Evolutionary conservation across 2,329 filamentous ascomycete genomes (phyloP).

Genomic region (Elsinoe australis): DNA sequence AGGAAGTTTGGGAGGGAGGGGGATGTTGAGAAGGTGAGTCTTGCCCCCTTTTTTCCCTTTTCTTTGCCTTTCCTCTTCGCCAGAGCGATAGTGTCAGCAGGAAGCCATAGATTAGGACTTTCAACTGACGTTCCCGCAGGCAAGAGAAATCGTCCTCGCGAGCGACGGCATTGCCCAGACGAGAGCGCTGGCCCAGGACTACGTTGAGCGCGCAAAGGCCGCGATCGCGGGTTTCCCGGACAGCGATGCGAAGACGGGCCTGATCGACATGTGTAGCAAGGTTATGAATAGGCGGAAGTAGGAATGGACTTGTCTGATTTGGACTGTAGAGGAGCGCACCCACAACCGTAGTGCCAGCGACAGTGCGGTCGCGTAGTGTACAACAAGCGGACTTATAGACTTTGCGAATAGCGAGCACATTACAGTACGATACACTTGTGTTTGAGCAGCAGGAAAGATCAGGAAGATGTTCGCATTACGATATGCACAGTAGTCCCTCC

Average conservation of each 20-base stretch:
- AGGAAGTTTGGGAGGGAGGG: constrained; percentile 80
- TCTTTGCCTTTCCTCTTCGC: background rate
- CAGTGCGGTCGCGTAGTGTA: too few species aligned
- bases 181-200: constrained; percentile 79
- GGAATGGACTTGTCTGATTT: background rate
- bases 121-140: too few species aligned
- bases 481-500: too few species aligned
- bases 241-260: constrained; percentile 86
- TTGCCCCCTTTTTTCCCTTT: background rate
- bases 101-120: too few species aligned
- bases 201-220: constrained; percentile 75
- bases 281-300: constrained; percentile 82
- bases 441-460: too few species aligned
- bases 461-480: too few species aligned
- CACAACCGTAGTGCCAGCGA: too few species aligned
- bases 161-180: constrained; percentile 91
- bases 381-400: too few species aligned
- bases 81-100: background rate
- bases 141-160: constrained; percentile 71
- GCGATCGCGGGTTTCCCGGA: constrained; percentile 81
- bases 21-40: constrained; percentile 73
- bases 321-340: too few species aligned
- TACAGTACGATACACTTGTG: too few species aligned
- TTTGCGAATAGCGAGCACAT: too few species aligned
- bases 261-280: constrained; percentile 91